Base-by-base conservation (phyloP, 2,329 filamentous ascomycete genomes). In the Epichloe sibirici region DNA sequence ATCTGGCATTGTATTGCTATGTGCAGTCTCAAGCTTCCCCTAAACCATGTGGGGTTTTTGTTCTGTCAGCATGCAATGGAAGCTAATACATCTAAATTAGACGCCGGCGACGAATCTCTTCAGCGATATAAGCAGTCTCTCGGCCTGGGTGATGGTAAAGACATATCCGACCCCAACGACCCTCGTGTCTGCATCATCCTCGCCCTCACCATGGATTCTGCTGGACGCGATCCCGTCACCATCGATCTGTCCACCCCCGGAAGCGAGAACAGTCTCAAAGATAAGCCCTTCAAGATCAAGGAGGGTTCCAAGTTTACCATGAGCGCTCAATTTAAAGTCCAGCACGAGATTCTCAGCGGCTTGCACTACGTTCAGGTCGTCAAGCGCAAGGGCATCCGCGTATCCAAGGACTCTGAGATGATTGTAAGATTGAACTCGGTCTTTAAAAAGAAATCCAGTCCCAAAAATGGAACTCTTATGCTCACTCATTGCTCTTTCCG, bases 71-170 rank as follows among this genome's bases (percentile, higher is more conserved):
- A 38, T 6, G 13, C 28, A 25, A 6, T 50, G 4, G 23, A 37
- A 12, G 34, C 42, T 51, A 45, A 51, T 9, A 17, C 25, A 51
- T 31, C 13, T 21, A 1, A 25, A 13, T 9, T 31, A 84, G 77
- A 83, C 64, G 75, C 77, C 60, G 74, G 87, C 63, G 93, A 98
- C 69, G 91, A 97, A 71, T 93, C 91, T 56, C 85, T 98, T 63
- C 88, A 94, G 73, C 86, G 91, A 65, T 98, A 95, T 86, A 98
- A 98, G 77, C 82, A 91, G 65, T 97, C 91, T 12, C 85, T 98
- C 56, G 93, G 93, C 61, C 83, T 97, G 55, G 82, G 83, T 58
- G 83, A 82, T 61, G 85, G 86, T 65, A 81, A 77, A 48, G 78
- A 85, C 61, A 78, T 88, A 55, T 86, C 82, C 53, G 82, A 90